Percentiles rank a stretch among this genome's conserved stretches.
Conservation (phyloP, 352 stramenopile species). For the Plasmopara halstedii region DNA sequence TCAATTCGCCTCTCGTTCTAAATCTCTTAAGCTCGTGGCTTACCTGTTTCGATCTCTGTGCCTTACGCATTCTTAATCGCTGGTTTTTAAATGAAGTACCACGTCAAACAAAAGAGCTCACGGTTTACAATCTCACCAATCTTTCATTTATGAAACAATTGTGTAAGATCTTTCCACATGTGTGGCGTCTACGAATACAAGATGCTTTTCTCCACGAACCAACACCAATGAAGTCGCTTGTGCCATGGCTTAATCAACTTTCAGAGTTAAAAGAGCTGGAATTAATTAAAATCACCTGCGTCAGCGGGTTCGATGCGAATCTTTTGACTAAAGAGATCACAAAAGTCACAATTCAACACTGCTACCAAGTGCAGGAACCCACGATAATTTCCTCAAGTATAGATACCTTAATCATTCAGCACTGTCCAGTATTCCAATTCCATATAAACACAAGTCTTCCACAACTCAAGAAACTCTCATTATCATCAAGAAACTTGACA, state of each 20-base stretch:
- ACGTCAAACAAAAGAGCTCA: conserved; percentile 39
- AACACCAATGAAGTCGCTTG: conserved; percentile 27
- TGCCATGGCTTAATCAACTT: conserved; percentile 16
- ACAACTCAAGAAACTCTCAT: conserved; percentile 29
- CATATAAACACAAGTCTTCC: conserved; percentile 35
- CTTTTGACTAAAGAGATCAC: conserved; percentile 38
- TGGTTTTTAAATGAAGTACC: conserved; percentile 21
- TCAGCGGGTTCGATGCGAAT: conserved; percentile 38
- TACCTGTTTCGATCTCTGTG: conserved; percentile 30
- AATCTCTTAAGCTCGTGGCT: conserved; percentile 44
- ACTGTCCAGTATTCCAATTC: conserved; percentile 40
- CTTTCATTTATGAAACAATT: conserved; percentile 17
- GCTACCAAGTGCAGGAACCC: conserved; percentile 48
- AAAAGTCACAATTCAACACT: conserved; percentile 39
- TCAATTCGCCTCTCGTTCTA: conserved; percentile 25
- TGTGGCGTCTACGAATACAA: conserved; percentile 31
- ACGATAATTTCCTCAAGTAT: conserved; percentile 26
- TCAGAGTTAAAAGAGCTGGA: conserved; percentile 35
- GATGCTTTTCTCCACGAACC: conserved; percentile 23
- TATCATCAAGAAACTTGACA: conserved; percentile 44
- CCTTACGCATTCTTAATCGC: conserved; percentile 23
- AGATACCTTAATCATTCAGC: conserved; percentile 31
- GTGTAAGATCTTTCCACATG: conserved; percentile 29
- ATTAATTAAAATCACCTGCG: conserved; percentile 36
- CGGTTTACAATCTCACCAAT: conserved; percentile 19